A percentile compares a stretch with the other conserved stretches of the same genome.
phyloP scores from a whole-genome alignment of 2,329 filamentous ascomycete genomes.

The Tolypocladium amazonense region DNA sequence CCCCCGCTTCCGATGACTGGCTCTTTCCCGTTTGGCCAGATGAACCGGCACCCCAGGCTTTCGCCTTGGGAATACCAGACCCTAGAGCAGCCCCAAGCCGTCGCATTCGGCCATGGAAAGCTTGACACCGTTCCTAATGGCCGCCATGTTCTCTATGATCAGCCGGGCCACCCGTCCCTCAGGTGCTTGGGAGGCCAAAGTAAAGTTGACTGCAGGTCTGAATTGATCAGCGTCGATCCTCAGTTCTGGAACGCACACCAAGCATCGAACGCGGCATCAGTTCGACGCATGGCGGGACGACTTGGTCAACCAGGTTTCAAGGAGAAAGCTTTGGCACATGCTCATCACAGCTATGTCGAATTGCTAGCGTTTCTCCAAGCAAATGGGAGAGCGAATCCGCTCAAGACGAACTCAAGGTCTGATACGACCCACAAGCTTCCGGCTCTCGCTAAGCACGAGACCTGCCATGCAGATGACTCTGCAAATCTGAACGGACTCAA shows the following conservation, averaged over 20 bases:
- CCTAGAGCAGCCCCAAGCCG: neutral
- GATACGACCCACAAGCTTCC: slow-evolving; percentile 35
- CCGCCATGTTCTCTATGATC: neutral
- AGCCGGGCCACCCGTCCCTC: neutral
- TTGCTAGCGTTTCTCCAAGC: slow-evolving; percentile 56
- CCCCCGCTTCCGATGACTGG: slow-evolving; percentile 20
- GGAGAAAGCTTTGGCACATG: slow-evolving; percentile 57
- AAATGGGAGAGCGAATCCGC: slow-evolving; percentile 37
- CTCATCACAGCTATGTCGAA: slow-evolving; percentile 64
- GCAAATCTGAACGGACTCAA: neutral
- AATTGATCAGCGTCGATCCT: neutral
- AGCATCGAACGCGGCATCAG: neutral
- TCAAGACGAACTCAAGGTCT: slow-evolving; percentile 24
- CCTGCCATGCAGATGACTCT: neutral
- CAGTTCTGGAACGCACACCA: neutral
- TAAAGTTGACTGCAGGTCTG: neutral
- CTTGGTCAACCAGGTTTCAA: slow-evolving; percentile 37
- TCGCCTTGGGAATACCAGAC: slow-evolving; percentile 5
- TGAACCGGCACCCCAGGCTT: slow-evolving; percentile 7
- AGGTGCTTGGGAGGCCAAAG: neutral
- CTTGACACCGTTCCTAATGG: neutral
- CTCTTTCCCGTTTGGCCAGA: slow-evolving; percentile 18
- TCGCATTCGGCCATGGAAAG: neutral
- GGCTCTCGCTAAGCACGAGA: slow-evolving; percentile 38
- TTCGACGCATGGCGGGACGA: neutral